A percentile compares a stretch with the other conserved stretches of the same genome.
phyloP scores from a whole-genome alignment of 768 basidiomycete genomes.

The Russula sp. region DNA sequence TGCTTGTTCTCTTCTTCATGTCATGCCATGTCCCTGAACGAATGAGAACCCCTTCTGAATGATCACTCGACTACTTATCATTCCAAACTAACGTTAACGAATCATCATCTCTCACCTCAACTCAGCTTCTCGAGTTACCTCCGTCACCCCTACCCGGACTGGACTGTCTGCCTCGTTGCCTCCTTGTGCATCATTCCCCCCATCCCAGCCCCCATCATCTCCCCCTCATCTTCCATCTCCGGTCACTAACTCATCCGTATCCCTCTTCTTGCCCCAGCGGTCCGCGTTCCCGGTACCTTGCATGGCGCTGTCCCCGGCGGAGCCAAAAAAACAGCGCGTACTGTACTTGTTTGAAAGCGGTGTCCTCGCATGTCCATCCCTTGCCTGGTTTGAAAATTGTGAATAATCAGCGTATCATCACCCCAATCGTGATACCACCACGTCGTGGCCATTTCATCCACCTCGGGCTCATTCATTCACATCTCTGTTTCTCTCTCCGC shows the following conservation, averaged over 20 bases:
- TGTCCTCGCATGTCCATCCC: constrained; percentile 3
- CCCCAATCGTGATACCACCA: constrained; percentile 4
- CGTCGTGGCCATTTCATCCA: not conserved
- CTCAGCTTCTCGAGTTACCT: not conserved
- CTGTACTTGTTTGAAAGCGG: constrained; percentile 1
- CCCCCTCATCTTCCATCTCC: not conserved
- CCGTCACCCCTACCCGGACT: not conserved
- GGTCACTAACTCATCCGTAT: not conserved
- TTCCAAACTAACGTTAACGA: not conserved
- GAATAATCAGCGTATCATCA: not conserved
- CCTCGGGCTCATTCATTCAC: not conserved
- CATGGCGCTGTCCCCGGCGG: not conserved
- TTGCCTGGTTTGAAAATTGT: not conserved
- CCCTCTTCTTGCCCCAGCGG: too few relatives aligned
- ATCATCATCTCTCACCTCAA: not conserved
- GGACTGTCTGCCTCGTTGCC: constrained; percentile 14
- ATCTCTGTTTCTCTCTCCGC: not conserved
- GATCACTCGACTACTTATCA: not conserved
- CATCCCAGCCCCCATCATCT: not conserved
- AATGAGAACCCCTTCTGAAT: not conserved
- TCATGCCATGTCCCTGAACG: not conserved
- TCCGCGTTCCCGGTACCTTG: not conserved
- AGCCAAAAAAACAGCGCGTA: not conserved
- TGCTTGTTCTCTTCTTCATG: not conserved
- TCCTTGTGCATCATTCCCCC: constrained; percentile 15